Percentiles rank a stretch among this genome's conserved stretches.
Evolutionary conservation across 495 filamentous ascomycete species (phyloP).

Genomic region (Aspergillus heteromorphus): DNA sequence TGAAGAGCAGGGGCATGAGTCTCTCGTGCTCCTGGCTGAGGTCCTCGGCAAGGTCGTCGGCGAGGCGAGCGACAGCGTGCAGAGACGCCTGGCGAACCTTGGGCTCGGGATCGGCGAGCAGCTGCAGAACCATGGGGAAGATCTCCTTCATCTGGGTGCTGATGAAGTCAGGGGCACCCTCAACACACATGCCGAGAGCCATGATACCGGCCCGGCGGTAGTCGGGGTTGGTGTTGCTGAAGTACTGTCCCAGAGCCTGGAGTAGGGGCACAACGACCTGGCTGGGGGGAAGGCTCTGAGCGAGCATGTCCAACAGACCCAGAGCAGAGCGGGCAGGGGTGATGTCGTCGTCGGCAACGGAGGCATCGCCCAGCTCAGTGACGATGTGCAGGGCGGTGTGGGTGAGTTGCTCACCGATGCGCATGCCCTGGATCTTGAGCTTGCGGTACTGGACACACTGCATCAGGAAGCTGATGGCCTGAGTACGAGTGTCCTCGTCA

Average conservation of each 20-base stretch:
- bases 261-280: constrained; percentile 93
- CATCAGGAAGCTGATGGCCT: constrained; percentile 90
- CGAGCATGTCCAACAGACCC: constrained; percentile 80
- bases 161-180: constrained; percentile 95
- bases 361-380: constrained; percentile 72
- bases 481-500: constrained; percentile 78
- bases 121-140: constrained; percentile 77
- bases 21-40: constrained; percentile 74
- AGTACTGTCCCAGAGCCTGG: constrained; percentile 74
- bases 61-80: constrained; percentile 77
- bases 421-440: constrained; percentile 87
- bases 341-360: constrained; percentile 74
- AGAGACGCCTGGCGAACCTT: constrained; percentile 83
- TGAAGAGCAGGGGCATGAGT: constrained; percentile 76
- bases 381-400: constrained; percentile 79
- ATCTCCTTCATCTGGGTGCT: constrained; percentile 81
- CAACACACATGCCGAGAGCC: constrained; percentile 87
- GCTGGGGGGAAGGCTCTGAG: constrained; percentile 79
- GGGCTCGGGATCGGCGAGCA: constrained; percentile 75
- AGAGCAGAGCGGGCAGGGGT: constrained; percentile 86
- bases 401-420: constrained; percentile 79
- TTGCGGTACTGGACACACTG: constrained; percentile 87
- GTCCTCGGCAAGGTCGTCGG: constrained; percentile 88
- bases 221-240: constrained; percentile 63
- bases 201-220: constrained; percentile 86